A percentile compares a stretch with the other conserved stretches of the same genome.
Evolutionary conservation across 345 rosid genomes (phyloP).

Genomic region (Salix viminalis): DNA sequence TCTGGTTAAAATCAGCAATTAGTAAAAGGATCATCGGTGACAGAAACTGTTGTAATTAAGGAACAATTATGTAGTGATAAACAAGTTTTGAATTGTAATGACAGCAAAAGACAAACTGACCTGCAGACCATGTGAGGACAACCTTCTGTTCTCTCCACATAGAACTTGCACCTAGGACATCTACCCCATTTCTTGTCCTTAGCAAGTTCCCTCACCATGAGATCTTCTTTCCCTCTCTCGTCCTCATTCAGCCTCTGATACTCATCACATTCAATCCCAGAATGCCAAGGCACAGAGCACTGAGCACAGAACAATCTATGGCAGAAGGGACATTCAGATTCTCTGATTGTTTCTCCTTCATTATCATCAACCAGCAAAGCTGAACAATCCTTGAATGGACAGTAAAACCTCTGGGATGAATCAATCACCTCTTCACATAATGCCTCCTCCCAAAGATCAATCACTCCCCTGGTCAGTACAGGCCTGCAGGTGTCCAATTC

Average conservation of each 20-base stretch:
- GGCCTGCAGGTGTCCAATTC: slow-evolving; percentile 42
- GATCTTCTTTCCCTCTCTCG: slow-evolving; percentile 19
- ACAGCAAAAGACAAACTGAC: background rate
- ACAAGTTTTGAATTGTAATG: too few species aligned
- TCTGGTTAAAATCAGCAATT: background rate
- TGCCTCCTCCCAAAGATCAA: slow-evolving; percentile 53
- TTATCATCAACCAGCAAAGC: slow-evolving; percentile 38
- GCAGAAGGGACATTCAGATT: slow-evolving; percentile 29
- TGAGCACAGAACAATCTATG: slow-evolving; percentile 25
- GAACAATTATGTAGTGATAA: too few species aligned
- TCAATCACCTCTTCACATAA: slow-evolving; percentile 42
- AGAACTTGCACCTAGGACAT: slow-evolving; percentile 21
- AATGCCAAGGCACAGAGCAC: slow-evolving; percentile 18
- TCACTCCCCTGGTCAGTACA: slow-evolving; percentile 37
- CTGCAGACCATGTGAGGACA: slow-evolving; percentile 29
- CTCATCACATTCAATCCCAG: slow-evolving; percentile 12
- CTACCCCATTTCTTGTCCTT: slow-evolving; percentile 17
- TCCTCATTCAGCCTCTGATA: slow-evolving; percentile 18
- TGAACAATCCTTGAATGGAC: slow-evolving; percentile 74
- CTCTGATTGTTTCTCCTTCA: slow-evolving; percentile 29
- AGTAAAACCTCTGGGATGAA: slow-evolving; percentile 37
- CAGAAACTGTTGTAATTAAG: background rate
- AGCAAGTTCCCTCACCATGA: slow-evolving; percentile 18
- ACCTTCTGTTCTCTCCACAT: slow-evolving; percentile 27
- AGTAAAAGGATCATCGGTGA: background rate